These are phyloP conservation scores for Clarireedia monteithiana DNA, from an alignment of 2,329 filamentous ascomycete genomes.

Conservation along the genomic window DNA sequence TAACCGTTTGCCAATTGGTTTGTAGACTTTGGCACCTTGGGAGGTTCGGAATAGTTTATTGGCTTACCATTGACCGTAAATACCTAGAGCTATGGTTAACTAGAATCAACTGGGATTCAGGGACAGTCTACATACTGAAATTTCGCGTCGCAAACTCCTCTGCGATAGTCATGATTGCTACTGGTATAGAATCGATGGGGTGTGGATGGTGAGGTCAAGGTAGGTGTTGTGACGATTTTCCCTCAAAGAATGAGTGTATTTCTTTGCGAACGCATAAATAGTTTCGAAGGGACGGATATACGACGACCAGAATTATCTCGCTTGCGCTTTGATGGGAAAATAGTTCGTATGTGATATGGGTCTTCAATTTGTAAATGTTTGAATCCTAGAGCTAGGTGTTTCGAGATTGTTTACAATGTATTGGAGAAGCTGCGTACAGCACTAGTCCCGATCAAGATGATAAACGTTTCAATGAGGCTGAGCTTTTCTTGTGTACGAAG, in stretches of 20 bases:
- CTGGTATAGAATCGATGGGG: not conserved
- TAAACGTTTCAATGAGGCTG: slow-evolving; percentile 6
- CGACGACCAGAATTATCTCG: not conserved
- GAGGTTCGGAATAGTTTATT: slow-evolving; percentile 5
- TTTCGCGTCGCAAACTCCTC: slow-evolving; percentile 67
- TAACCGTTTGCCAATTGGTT: not conserved
- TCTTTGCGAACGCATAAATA: slow-evolving; percentile 9
- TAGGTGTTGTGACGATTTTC: not conserved
- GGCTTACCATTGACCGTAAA: slow-evolving; percentile 69
- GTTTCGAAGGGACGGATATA: not conserved
- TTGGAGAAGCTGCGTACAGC: slow-evolving; percentile 7
- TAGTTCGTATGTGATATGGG: not conserved
- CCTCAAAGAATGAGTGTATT: not conserved
- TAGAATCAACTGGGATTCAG: not conserved
- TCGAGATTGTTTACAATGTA: not conserved
- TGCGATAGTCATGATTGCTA: slow-evolving; percentile 57
- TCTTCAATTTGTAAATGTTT: not conserved
- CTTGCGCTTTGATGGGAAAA: slow-evolving; percentile 4
- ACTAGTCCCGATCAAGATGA: slow-evolving; percentile 3
- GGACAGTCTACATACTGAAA: slow-evolving; percentile 52
- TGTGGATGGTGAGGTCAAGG: not conserved
- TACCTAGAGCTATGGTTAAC: slow-evolving; percentile 41
- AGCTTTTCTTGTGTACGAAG: not conserved
- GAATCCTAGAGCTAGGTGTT: slow-evolving; percentile 1
- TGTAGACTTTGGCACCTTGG: not conserved